Base-by-base conservation (phyloP, 106 monocot species). In the Dioscorea alata region DNA sequence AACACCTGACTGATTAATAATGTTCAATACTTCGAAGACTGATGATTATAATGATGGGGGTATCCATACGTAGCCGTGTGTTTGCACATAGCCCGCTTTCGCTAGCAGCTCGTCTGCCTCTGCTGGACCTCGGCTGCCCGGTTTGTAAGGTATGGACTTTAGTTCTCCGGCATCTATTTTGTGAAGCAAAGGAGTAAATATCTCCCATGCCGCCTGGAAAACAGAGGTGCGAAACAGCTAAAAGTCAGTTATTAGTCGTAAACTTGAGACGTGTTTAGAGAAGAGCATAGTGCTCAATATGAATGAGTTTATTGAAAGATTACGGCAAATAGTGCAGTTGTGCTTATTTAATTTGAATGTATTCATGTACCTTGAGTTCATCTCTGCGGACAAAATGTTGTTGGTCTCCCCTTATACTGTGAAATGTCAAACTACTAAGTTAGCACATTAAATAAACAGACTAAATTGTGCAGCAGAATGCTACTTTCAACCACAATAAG, bases 381-480 rank as follows among this genome's bases (percentile, higher is more conserved):
- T 99, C 97, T 70, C 97, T 73, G 62, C 97, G 82, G 25, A 99
- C 97, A 50, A 99, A 99, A 67, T 94, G 94, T 75, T 94, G 94
- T 65, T 94, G 94, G 60, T 94, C 94, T 33, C 89, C 89, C 52
- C 89, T 74, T 54, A 94, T 87, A 65, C 94, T 94, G 82, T 60
- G 67, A 70, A 65, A 60, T 49, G 0, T 10, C 15, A 50, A 42
- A 5, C 28, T 28, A 28, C 28, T 1, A 28, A 28, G 28, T 28
- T 28, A 28, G 28, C 28, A 28, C 1, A 42, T 42, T 10, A 42
- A 42, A 42, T 42, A 6, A 42, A 42, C 10, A 8, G 42, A 42
- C 42, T 42, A 28, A 28, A 28, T 42, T 10, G 42, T 8, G 10
- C 42, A 42, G 42, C 1, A 42, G 42, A 42, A 42, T 42, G 42